Conservation (phyloP, 1,284 basidiomycete species). For the Inonotus hispidus region DNA sequence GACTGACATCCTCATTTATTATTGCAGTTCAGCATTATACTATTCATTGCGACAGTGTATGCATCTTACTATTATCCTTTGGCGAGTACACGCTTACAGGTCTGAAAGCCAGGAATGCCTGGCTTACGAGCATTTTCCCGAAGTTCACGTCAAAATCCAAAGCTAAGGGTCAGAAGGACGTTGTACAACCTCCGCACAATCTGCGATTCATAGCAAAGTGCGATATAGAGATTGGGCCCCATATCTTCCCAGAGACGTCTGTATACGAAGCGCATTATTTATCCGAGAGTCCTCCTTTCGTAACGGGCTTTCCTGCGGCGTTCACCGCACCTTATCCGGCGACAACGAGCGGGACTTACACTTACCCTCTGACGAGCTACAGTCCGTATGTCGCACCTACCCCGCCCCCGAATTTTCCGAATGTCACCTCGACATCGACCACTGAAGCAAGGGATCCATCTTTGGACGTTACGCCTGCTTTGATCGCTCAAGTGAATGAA, state of each 20-base stretch:
- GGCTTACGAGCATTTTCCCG: conserved; percentile 62
- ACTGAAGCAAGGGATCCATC: conserved; percentile 27
- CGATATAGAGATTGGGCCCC: conserved; percentile 66
- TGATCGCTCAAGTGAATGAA: conserved; percentile 57
- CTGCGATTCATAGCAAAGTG: conserved; percentile 59
- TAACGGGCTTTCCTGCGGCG: background rate
- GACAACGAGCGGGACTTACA: background rate
- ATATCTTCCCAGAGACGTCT: conserved; percentile 55
- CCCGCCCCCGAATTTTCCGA: conserved; percentile 34
- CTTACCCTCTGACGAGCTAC: conserved; percentile 4
- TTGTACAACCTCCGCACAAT: conserved; percentile 50
- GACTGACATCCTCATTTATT: conserved; percentile 8
- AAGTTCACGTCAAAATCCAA: conserved; percentile 61
- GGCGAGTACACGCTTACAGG: background rate
- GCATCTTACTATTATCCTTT: conserved; percentile 20
- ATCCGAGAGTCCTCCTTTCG: background rate
- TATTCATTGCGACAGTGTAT: conserved; percentile 67
- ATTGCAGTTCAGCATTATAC: conserved; percentile 45
- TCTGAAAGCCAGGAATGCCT: conserved; percentile 56
- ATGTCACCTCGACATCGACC: background rate
- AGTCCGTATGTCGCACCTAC: conserved; percentile 7
- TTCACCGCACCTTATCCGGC: background rate
- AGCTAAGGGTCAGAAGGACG: conserved; percentile 44
- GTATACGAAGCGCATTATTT: conserved; percentile 64
- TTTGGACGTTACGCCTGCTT: conserved; percentile 44